A percentile compares a stretch with the other conserved stretches of the same genome.
phyloP scores from a whole-genome alignment of 2,329 filamentous ascomycete species.

The Ophiostoma perfectum region DNA sequence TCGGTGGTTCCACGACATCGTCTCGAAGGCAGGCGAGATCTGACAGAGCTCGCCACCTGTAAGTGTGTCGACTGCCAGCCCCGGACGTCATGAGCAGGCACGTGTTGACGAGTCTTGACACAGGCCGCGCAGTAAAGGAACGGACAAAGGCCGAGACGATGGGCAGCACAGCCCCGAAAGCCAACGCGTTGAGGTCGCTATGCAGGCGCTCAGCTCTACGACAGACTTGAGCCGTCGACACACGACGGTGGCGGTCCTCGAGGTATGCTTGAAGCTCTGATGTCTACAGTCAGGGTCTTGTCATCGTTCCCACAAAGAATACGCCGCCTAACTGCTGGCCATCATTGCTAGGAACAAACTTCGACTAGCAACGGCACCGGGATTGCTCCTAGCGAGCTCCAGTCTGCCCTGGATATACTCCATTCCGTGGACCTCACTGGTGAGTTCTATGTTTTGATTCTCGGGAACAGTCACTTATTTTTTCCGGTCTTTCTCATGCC shows the following conservation, averaged over 20 bases:
- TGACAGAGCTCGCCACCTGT: neutral
- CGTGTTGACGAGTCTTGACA: neutral
- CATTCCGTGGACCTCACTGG: neutral
- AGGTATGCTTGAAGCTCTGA: neutral
- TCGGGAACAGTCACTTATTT: too few relatives aligned
- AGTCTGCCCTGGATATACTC: neutral
- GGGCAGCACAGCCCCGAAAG: neutral
- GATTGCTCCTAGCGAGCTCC: neutral
- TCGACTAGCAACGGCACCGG: neutral
- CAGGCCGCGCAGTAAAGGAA: neutral
- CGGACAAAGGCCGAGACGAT: neutral
- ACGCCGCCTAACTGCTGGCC: neutral
- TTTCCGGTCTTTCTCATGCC: too few relatives aligned
- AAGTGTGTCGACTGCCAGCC: neutral
- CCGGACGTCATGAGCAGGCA: neutral
- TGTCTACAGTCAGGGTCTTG: neutral
- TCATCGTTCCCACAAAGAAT: neutral
- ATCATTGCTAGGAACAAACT: neutral
- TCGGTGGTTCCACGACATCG: constrained; percentile 29
- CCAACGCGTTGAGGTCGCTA: neutral
- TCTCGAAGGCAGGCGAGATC: neutral
- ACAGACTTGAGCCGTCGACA: neutral
- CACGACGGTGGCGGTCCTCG: neutral
- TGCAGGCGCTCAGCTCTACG: neutral
- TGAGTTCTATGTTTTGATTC: neutral